These are phyloP conservation scores for Zostera marina DNA, from an alignment of 116 monocot genomes.

Conservation along the genomic window DNA sequence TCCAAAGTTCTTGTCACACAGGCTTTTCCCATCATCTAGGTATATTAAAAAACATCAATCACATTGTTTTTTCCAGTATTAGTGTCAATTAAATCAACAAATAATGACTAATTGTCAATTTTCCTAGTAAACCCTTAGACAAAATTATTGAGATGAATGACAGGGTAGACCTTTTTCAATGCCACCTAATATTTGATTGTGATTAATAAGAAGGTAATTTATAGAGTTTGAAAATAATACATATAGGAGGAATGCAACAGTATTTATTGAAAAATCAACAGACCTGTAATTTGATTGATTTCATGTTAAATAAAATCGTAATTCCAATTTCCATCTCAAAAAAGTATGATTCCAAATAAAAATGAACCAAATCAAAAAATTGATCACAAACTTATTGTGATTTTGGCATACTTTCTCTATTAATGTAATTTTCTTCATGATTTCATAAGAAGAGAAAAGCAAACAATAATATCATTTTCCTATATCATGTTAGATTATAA, in stretches of 20 bases:
- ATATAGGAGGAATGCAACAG: background rate
- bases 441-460: too few species aligned
- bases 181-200: background rate
- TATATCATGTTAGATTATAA: too few species aligned
- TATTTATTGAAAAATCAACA: background rate
- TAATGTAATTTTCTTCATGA: too few species aligned
- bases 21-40: slow-evolving; percentile 86
- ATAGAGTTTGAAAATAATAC: background rate
- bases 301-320: background rate
- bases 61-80: background rate
- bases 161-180: background rate
- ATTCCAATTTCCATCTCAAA: background rate
- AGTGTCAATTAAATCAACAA: background rate
- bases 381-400: background rate
- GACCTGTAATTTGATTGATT: background rate
- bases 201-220: background rate
- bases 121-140: background rate
- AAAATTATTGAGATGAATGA: background rate
- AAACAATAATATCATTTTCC: too few species aligned
- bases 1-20: slow-evolving; percentile 83
- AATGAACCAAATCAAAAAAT: background rate
- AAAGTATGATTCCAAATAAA: background rate
- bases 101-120: background rate
- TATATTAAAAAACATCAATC: slow-evolving; percentile 4
- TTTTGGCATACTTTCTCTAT: too few species aligned